These are phyloP conservation scores for Apiotrichum mycotoxinovorans DNA, from an alignment of 1,284 basidiomycete species.

Conservation along the genomic window DNA sequence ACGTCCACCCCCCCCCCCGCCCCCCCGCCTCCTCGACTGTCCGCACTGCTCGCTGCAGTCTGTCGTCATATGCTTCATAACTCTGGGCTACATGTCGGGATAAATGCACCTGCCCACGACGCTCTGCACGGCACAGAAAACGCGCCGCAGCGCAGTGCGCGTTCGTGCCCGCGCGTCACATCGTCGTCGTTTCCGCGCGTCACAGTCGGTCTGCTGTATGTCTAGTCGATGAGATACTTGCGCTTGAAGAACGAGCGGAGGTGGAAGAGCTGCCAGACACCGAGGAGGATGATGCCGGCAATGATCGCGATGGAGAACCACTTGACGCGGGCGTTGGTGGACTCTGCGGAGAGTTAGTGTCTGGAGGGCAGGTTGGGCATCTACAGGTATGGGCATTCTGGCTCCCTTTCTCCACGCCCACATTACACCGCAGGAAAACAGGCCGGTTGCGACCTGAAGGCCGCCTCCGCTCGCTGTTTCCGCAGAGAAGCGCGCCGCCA, in stretches of 20 bases:
- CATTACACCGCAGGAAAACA: too few species aligned
- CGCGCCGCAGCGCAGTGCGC: too few species aligned
- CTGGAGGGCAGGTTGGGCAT: too few species aligned
- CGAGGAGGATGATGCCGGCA: constrained; percentile 72
- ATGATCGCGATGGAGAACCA: constrained; percentile 89
- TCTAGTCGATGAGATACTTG: constrained; percentile 90
- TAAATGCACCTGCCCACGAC: not conserved
- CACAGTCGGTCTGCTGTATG: not conserved
- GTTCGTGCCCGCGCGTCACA: too few species aligned
- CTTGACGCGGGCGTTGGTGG: constrained; percentile 86
- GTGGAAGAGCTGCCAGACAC: constrained; percentile 88
- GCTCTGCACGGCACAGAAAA: not conserved
- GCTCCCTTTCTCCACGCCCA: too few species aligned
- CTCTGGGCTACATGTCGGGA: not conserved
- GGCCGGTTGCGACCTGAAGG: too few species aligned
- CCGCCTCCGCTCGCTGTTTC: not conserved
- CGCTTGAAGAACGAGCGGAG: constrained; percentile 91
- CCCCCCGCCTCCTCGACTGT: too few species aligned
- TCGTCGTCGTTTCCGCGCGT: too few species aligned
- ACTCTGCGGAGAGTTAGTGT: constrained; percentile 59
- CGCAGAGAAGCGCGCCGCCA: not conserved
- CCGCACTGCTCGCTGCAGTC: not conserved
- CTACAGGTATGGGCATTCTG: too few species aligned
- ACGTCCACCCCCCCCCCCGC: too few species aligned
- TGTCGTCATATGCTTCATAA: not conserved